Base-by-base conservation (phyloP, 768 basidiomycete genomes). In the Tubosaeta brunneosetosa region DNA sequence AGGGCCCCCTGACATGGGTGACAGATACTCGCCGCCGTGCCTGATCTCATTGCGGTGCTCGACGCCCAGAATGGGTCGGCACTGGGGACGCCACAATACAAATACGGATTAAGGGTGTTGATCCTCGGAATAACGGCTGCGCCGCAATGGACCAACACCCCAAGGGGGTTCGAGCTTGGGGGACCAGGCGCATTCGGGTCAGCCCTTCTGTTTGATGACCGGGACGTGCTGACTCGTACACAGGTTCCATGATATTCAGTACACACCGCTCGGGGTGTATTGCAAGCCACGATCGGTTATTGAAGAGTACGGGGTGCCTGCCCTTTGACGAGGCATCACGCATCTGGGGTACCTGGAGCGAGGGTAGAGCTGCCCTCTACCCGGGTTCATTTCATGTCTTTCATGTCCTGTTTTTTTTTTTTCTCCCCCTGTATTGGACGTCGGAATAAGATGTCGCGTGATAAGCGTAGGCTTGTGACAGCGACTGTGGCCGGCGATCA, bases 41-140 rank as follows among this genome's bases (percentile, higher is more conserved):
- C 85, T 4, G 85, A 86, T 63, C 72, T 87, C 25, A 83, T 86
- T 49, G 72, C 78, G 0, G 78, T 86, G 11, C 66, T 86, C 11
- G 84, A 87, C 56, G 77, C 81, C 19, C 82, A 83, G 56, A 81
- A 71, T 51, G 85, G 84, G 0, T 71, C 75, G 4, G 79, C 82
- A 29, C 68, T 87, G 8, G 84, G 85, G 13, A 84, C 83, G 1
- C 85, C 76, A 22, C 78, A 85, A 46, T 83, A 84, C 62, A 70
- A 70, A 47, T 84, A 85, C 51, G 83, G 83, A 6, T 64, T 82
- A 33, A 74, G 79, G n/a, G 83, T 83, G 26, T 72, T 80, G 27
- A 81, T 83, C 61, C 61, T 74, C 54, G 74, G 68, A 12, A 66
- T 74, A 11, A 70, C 73, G 27, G 80, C 77, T 22, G 74, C 77